Conservation (phyloP, 2,329 filamentous ascomycete species). For the Fusarium compactum region DNA sequence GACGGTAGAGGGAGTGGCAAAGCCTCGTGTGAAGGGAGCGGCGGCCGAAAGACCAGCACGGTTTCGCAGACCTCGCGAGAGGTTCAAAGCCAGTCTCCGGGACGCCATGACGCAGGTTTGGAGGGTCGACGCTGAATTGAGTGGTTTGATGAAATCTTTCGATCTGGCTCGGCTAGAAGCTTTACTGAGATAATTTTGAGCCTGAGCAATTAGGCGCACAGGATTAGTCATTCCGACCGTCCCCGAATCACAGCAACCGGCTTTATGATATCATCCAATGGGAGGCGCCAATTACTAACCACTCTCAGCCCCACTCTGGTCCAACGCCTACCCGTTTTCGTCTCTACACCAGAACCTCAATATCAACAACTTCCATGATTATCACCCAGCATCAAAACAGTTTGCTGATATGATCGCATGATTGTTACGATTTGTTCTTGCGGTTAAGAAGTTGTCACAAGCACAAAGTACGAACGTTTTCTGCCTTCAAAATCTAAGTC, state of each 20-base stretch:
- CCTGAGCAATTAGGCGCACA: constrained; percentile 56
- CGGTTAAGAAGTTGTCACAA: background rate
- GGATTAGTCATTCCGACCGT: constrained; percentile 57
- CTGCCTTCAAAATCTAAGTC: background rate
- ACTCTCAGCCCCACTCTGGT: constrained; percentile 28
- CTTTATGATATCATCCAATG: constrained; percentile 50
- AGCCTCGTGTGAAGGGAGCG: constrained; percentile 82
- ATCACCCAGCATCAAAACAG: constrained; percentile 1
- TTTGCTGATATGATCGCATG: constrained; percentile 8
- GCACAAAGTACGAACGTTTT: background rate
- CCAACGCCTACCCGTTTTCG: constrained; percentile 39
- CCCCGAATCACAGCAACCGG: constrained; percentile 53
- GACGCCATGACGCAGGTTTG: constrained; percentile 84
- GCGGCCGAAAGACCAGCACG: constrained; percentile 85
- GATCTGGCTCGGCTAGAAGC: constrained; percentile 60
- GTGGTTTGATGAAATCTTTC: constrained; percentile 68
- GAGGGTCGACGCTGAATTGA: constrained; percentile 63
- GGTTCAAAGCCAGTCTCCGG: constrained; percentile 94
- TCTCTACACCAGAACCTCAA: constrained; percentile 6
- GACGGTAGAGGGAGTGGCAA: constrained; percentile 85
- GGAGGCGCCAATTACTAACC: constrained; percentile 51
- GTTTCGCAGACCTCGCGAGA: constrained; percentile 89
- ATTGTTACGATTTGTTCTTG: background rate
- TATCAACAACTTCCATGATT: constrained; percentile 13
- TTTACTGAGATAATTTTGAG: constrained; percentile 60